Base-by-base conservation (phyloP, 805 yeast genomes). In the Cyberlindnera samutprakarnensis region DNA sequence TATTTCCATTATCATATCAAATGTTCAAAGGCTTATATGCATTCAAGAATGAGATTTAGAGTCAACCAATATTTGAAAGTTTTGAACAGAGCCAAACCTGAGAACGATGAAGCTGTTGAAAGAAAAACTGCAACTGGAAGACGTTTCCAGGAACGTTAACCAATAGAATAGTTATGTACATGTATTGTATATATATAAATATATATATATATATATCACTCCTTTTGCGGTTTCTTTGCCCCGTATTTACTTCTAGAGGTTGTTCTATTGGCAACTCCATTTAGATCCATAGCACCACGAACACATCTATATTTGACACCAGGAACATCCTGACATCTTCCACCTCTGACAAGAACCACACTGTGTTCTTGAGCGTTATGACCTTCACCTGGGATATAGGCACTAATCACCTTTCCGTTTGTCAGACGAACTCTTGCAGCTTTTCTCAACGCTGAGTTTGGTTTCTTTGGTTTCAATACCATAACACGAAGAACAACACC, bases 1-100 rank as follows among this genome's bases (percentile, higher is more conserved):
- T 92, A 90, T 63, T 92, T 92, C 80, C 99, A 92, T 59, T 92
- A 90, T 61, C 99, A 92, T 56, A 92, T 92, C 66, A 92, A 92
- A 64, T 90, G 96, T 59, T 87, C 96, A 39, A 92, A 92, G 68
- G 97, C 98, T 22, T 92, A 84, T 62, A 78, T 92, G 79, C 99
- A 92, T 61, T 86, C 95, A 31, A 79, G 99, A 68, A 92, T 92
- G 99, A 77, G 99, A 60, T 85, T 69, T 61, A 75, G 98, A 51
- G 97, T 92, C 16, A 78, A 82, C 46, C 92, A 94, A 50, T 92
- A 88, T 66, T 73, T 88, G 54, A 92, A 92, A 68, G 90, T 92
- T 20, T 75, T 92, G 62, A 92, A 92, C 65, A 74, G 99, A 54
- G 98, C 98, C 19, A 87, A 88, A 61, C 90, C 96, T 18, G 99